Evolutionary conservation across 1,284 basidiomycete species (phyloP), one percentile per base, ranked within the genome.

Genomic region (Mycosarcoma mackinlayi): DNA sequence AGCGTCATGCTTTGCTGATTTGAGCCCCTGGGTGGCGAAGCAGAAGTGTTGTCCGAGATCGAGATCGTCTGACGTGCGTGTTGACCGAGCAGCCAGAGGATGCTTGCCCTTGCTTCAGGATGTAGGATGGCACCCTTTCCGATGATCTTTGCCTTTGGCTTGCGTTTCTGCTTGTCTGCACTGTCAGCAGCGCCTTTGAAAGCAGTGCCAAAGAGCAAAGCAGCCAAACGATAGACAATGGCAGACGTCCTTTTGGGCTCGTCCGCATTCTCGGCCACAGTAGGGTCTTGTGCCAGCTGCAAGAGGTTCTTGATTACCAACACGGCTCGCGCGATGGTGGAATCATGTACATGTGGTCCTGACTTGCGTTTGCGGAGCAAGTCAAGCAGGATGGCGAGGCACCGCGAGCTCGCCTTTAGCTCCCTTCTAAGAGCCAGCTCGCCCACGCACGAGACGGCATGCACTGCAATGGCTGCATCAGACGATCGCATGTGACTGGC

Each of bases 61-160:
- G 56, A 38, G 41, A 65, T 47, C 21, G 31, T 19, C 30, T 60
- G 57, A 37, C 60, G 59, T 13, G 71, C 72, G 38, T 81, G 68
- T 37, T 81, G 78, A 6, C 80, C 80, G 16, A 82, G 49, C 24
- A 81, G 55, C 79, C 79, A 82, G 38, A 76, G 71, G 28, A 80
- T 70, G 46, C 46, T 63, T 4, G 73, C 74, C 40, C 77, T n/a
- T 14, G 73, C 76, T 21, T 54, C 55, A 0, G 64, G 61, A 35
- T 73, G 58, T 1, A 61, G 45, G 23, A 79, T 66, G 3, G 75
- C 60, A 4, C 72, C 64, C 31, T 73, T 75, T 27, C 73, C 76
- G 25, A 79, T 38, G 13, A 78, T 47, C 27, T 71, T 74, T 18
- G 50, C 6, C 23, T 60, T 64, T 10, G 38, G 7, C 50, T 67